Evolutionary conservation across 2,329 filamentous ascomycete species (phyloP), one percentile per base, ranked within the genome.

Genomic region (Microcera coccophila): DNA sequence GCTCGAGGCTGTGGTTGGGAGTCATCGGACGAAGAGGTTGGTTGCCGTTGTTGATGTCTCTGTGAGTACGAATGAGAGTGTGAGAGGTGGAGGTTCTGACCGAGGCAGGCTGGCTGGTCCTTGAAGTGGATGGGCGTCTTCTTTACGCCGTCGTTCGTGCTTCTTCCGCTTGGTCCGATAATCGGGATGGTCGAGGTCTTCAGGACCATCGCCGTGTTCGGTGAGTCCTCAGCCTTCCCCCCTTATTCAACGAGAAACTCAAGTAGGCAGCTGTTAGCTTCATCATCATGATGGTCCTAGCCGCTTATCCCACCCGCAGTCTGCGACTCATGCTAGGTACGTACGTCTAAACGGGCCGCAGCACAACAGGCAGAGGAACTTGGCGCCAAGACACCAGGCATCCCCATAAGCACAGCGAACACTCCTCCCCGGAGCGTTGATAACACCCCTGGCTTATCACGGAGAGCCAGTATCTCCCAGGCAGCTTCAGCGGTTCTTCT

Each of bases 61-160:
- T 29, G 77, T 79, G 62, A 55, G 65, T 9, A 35, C 17, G 12
- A 32, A 8, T 14, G 24, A n/a, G 29, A 32, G 29, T 5, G 15
- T 15, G n/a, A 32, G 12, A 17, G n/a, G 8, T 32, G 29, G 15
- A 15, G 35, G 12, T 40, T 17, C 8, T 32, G 11, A 20, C 16
- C 8, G 7, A 16, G 10, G 16, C n/a, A 80, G 75, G 74, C 74
- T 35, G 73, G 73, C 7, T 82, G 77, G 71, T 71, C 75, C 5
- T 63, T 81, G 19, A 69, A 72, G 33, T 81, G 77, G 68, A 79
- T 82, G 52, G 78, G 73, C 43, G 63, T 81, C 38, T 72, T 79
- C 50, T 81, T 82, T 52, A 78, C 73, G 3, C 78, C 77, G 8
- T 73, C 76, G 0, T 82, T 82, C 62, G 70, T 82, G 7, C 65